phyloP scores from a whole-genome alignment of 1,139 yeast genomes.

The Geotrichum bryndzae region DNA sequence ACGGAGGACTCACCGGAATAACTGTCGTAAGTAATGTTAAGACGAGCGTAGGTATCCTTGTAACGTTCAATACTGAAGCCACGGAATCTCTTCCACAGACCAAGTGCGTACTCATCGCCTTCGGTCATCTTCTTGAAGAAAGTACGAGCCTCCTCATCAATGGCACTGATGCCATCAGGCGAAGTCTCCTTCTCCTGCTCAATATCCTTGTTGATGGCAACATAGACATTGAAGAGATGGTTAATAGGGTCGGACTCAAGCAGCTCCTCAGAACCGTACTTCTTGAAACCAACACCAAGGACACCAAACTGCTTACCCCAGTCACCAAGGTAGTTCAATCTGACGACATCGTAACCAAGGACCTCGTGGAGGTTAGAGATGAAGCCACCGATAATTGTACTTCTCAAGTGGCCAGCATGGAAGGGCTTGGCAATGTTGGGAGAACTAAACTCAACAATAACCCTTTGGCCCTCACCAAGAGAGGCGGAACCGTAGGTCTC shows the following conservation, averaged over 20 bases:
- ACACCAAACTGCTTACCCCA: constrained; percentile 99
- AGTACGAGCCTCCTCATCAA: constrained; percentile 79
- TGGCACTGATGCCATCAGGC: constrained; percentile 36
- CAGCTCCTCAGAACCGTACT: constrained; percentile 74
- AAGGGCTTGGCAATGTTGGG: constrained; percentile 99
- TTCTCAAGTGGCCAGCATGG: constrained; percentile 98
- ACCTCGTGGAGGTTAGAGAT: constrained; percentile 82
- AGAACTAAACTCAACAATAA: constrained; percentile 85
- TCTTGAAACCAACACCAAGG: constrained; percentile 84
- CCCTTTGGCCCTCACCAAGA: constrained; percentile 66
- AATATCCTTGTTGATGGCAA: constrained; percentile 74
- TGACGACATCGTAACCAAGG: constrained; percentile 81
- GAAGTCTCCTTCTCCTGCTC: constrained; percentile 64
- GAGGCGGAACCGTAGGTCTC: constrained; percentile 68
- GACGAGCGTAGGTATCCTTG: constrained; percentile 81
- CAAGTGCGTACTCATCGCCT: constrained; percentile 77
- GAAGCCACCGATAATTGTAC: constrained; percentile 98
- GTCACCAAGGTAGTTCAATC: constrained; percentile 94
- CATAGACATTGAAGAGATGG: constrained; percentile 93
- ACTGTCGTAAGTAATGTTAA: constrained; percentile 78
- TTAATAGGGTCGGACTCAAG: constrained; percentile 78
- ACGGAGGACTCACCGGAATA: constrained; percentile 98
- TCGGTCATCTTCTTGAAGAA: constrained; percentile 91
- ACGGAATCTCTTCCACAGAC: constrained; percentile 84
- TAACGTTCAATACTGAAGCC: constrained; percentile 82